Percentiles rank a stretch among this genome's conserved stretches.
Conservation (phyloP, 495 filamentous ascomycete species). For the Penicillium crystallinum region DNA sequence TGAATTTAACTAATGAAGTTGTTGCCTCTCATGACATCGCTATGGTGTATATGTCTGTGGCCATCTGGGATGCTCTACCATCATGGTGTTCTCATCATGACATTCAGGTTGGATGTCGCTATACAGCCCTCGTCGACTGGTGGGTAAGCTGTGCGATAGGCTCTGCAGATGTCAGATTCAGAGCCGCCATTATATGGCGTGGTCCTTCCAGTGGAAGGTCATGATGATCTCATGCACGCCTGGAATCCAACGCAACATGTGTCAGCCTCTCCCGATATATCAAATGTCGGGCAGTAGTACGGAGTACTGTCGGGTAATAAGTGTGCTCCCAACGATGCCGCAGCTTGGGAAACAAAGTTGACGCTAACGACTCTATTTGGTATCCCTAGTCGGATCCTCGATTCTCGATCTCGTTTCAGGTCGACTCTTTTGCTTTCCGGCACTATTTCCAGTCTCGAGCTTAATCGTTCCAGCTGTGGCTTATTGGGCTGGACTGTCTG, state of each 20-base stretch:
- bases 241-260: background rate
- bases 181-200: background rate
- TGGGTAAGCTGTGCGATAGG: background rate
- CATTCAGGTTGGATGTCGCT: background rate
- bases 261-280: conserved; percentile 7
- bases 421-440: background rate
- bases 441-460: background rate
- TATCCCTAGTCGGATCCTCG: background rate
- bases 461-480: background rate
- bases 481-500: background rate
- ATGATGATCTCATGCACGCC: conserved; percentile 19
- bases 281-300: background rate
- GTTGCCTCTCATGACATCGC: conserved; percentile 15
- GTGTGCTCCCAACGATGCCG: background rate
- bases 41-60: conserved; percentile 7
- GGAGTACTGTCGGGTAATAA: background rate
- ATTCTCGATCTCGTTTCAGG: background rate
- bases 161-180: background rate
- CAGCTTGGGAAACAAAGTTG: conserved; percentile 20
- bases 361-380: conserved; percentile 19
- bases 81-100: conserved; percentile 24
- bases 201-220: background rate
- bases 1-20: background rate
- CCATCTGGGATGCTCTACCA: conserved; percentile 6
- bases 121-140: background rate